Percentiles rank a stretch among this genome's conserved stretches.
Conservation (phyloP, 495 filamentous ascomycete species). For the Aspergillus panamensis region DNA sequence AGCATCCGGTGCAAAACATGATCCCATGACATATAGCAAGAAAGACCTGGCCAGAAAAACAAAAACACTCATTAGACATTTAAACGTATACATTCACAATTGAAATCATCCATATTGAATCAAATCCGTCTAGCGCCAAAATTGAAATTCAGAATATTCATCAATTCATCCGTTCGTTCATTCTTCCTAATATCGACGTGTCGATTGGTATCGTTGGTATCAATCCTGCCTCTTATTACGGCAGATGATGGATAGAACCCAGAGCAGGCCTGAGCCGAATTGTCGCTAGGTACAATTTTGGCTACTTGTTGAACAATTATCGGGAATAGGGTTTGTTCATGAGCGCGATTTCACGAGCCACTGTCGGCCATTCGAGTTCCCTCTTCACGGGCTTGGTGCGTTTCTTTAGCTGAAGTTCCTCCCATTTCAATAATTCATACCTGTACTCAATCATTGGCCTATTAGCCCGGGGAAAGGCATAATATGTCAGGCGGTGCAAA, state of each 20-base stretch:
- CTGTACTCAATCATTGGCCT: conserved; percentile 20
- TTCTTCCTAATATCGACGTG: conserved; percentile 6
- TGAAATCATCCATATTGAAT: conserved; percentile 12
- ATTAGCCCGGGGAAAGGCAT: conserved; percentile 18
- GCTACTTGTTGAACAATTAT: conserved; percentile 2
- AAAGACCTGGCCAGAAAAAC: not conserved
- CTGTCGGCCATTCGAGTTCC: conserved; percentile 87
- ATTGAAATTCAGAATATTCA: conserved; percentile 9
- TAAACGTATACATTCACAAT: conserved; percentile 1
- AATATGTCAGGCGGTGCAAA: not conserved
- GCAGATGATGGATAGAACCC: not conserved
- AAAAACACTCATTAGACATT: not conserved
- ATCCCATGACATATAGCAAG: not conserved
- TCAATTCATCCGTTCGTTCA: conserved; percentile 15
- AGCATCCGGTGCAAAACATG: not conserved
- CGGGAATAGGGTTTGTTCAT: conserved; percentile 89
- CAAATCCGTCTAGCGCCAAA: conserved; percentile 19
- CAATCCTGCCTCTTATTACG: not conserved
- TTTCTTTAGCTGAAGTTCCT: conserved; percentile 59
- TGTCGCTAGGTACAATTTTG: not conserved
- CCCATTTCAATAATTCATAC: conserved; percentile 86
- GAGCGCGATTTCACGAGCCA: conserved; percentile 83
- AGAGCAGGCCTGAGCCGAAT: not conserved
- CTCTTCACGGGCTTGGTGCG: conserved; percentile 51
- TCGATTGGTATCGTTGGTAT: conserved; percentile 5